Percentiles rank a stretch among this genome's conserved stretches.
Evolutionary conservation across 2,329 filamentous ascomycete species (phyloP).

Genomic region (Epichloe festucae): DNA sequence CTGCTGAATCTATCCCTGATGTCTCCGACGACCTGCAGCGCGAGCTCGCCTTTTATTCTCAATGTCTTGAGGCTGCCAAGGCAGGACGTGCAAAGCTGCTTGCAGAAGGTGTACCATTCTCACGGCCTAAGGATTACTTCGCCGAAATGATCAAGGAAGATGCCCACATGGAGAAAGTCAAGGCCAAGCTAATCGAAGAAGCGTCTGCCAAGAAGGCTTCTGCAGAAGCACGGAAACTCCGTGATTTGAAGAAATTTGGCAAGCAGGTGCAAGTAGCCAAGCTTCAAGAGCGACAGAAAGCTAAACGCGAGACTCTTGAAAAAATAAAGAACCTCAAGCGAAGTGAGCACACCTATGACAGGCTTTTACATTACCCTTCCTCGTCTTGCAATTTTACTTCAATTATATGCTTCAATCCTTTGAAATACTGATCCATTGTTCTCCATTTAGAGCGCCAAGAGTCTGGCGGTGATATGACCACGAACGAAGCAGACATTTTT

Average conservation of each 20-base stretch:
- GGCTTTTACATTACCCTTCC: neutral
- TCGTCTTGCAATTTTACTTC: neutral
- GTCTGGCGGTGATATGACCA: slow-evolving; percentile 44
- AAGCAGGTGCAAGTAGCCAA: slow-evolving; percentile 97
- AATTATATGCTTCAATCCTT: too few species aligned
- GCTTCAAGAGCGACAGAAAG: slow-evolving; percentile 84
- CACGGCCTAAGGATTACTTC: slow-evolving; percentile 87
- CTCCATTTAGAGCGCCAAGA: slow-evolving; percentile 65
- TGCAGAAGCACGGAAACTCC: slow-evolving; percentile 77
- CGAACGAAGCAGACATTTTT: slow-evolving; percentile 77
- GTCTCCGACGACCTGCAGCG: slow-evolving; percentile 84
- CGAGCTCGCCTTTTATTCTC: slow-evolving; percentile 86
- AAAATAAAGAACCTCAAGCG: slow-evolving; percentile 93
- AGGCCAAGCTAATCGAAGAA: slow-evolving; percentile 83
- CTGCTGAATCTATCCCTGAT: slow-evolving; percentile 58
- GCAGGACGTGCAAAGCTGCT: slow-evolving; percentile 61
- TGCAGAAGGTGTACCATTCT: slow-evolving; percentile 74
- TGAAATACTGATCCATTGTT: neutral
- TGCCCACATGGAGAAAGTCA: slow-evolving; percentile 95
- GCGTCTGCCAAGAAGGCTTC: slow-evolving; percentile 86
- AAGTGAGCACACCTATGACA: slow-evolving; percentile 46
- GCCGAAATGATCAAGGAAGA: slow-evolving; percentile 99
- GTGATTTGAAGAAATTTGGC: slow-evolving; percentile 97
- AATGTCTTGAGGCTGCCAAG: slow-evolving; percentile 68
- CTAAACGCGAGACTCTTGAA: slow-evolving; percentile 83